Percentiles rank a stretch among this genome's conserved stretches.
Conservation (phyloP, 306 rosid genomes). For the Quercus berberidifolia region DNA sequence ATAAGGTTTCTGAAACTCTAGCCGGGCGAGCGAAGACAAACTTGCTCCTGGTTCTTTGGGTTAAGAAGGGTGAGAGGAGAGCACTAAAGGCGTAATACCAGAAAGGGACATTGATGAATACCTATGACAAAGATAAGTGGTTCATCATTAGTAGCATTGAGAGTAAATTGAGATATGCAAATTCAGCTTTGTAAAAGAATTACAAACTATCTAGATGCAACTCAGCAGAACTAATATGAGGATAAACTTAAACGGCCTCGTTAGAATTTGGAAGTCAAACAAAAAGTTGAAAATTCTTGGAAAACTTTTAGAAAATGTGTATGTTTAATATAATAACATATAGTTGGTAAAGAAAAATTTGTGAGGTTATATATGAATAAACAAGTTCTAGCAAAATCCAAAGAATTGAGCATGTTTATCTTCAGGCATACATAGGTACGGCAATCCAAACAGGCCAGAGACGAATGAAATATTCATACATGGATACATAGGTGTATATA, state of each 20-base stretch:
- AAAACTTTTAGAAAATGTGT: not conserved
- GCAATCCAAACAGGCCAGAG: no score
- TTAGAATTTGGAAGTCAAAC: not conserved
- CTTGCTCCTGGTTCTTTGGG: conserved; percentile 57
- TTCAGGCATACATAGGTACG: no score
- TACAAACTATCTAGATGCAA: no score
- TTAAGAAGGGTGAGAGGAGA: conserved; percentile 45
- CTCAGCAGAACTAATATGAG: no score
- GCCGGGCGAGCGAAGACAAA: conserved; percentile 49
- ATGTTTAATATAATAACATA: not conserved
- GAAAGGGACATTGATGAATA: conserved; percentile 58
- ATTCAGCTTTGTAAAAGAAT: no score
- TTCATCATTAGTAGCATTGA: conserved; percentile 1
- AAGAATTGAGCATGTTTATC: not conserved
- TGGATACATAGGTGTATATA: not conserved
- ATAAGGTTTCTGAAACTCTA: conserved; percentile 43
- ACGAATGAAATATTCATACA: not conserved
- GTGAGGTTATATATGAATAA: no score
- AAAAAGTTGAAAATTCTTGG: not conserved
- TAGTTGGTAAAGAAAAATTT: not conserved
- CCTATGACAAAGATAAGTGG: conserved; percentile 24
- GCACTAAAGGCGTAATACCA: conserved; percentile 56
- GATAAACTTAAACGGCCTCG: no score
- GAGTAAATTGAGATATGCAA: not conserved
- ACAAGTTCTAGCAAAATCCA: not conserved